Base-by-base conservation (phyloP, 1,284 basidiomycete genomes). In the Ustilago lituana region DNA sequence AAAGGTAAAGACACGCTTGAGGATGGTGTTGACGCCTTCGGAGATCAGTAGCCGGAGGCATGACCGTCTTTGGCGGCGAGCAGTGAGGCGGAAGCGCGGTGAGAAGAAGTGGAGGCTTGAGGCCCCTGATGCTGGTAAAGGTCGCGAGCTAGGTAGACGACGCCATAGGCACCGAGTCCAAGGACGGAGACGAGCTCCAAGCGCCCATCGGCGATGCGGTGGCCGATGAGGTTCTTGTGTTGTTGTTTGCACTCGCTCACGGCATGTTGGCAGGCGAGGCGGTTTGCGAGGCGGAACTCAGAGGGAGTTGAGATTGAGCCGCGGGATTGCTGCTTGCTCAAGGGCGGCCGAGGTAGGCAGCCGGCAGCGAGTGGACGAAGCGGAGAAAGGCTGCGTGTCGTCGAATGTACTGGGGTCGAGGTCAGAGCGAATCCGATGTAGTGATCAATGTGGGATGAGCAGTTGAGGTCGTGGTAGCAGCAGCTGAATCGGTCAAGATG, bases 151-250 rank as follows among this genome's bases (percentile, higher is more conserved):
- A 81, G 91, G 84, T 97, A 98, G 45, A 97, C 94, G 76, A 96
- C 91, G 62, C 95, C 95, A 82, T 97, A 98, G 22, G 94, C 94
- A 39, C 95, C 95, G 49, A 93, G 88, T 49, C 95, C 95, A 52
- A 98, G 88, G 53, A 95, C 88, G 77, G 92, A 89, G 76, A 93
- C 88, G 76, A 97, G 90, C 84, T 94, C 89, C 64, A 97, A 88
- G 2, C 82, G 73, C 19, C 79, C 81, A 51, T 83, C 78, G 62
- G 83, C 83, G 58, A 84, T 82, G 41, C 71, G 65, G 54, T 81
- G 77, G 27, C 84, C 84, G 47, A 84, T 74, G 38, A 84, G 76
- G 73, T 84, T 83, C 56, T 71, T 74, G 60, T 78, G 74, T 45
- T 70, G 66, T 22, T 64, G 60, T 64, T 64, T 5, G 57, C 57